Base-by-base conservation (phyloP, 1,139 yeast species). In the Magnusiomyces clavatus region DNA sequence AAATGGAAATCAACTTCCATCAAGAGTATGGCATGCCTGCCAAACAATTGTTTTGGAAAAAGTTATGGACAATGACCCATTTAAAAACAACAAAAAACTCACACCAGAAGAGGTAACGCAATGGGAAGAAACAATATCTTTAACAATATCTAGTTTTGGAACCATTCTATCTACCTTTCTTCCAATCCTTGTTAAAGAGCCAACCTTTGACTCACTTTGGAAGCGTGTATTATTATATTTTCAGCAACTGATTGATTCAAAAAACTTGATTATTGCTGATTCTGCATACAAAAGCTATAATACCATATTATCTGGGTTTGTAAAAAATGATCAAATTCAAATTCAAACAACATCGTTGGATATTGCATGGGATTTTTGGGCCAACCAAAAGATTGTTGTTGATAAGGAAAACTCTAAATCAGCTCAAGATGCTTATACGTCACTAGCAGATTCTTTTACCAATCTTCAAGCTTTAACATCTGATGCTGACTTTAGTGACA, bases 311-410 rank as follows among this genome's bases (percentile, higher is more conserved):
- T 57, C 58, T 1, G 62, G 70, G 1, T 66, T 78, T 41, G 54
- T 58, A 1, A 52, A 51, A 8, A 55, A 50, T 20, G 49, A 51
- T n/a, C 31, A 24, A 24, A 51, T 43, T 14, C 53, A 46, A 4
- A 53, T 73, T 5, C 73, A 80, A 0, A 47, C 51, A 0, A 69
- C 63, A 2, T 67, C 81, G 8, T 60, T 77, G 36, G 68, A 72
- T 4, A 61, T 72, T 37, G 67, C 82, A 2, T 84, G 81, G 64
- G 67, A 72, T 0, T 82, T 86, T 56, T 89, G 96, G 96, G 65
- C 75, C 1, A 60, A 69, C 1, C 78, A 82, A 74, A 43, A 51
- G 61, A 57, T 72, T 61, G 53, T 70, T 65, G 37, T 20, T 19
- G 20, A 10, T 4, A 41, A 41, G 13, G 31, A 50, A 1, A 64